phyloP scores from a whole-genome alignment of 2,329 filamentous ascomycete species.

The Dactylellina cionopaga region DNA sequence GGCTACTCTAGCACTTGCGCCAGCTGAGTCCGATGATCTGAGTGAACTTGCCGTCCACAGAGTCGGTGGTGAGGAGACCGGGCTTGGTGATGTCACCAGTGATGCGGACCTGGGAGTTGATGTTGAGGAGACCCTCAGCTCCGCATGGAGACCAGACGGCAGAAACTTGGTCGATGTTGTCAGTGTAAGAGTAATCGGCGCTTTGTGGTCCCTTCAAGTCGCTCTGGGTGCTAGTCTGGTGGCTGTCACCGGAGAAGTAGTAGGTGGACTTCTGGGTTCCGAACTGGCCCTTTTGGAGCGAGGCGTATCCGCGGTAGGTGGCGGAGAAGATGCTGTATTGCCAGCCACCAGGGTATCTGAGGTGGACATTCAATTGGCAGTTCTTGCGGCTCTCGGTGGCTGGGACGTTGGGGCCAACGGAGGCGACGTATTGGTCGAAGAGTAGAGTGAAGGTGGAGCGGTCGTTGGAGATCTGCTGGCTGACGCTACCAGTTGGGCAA shows the following conservation, averaged over 20 bases:
- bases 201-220: conserved; percentile 62
- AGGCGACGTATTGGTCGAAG: conserved; percentile 66
- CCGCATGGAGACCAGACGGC: conserved; percentile 68
- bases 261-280: conserved; percentile 67
- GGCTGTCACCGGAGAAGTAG: conserved; percentile 65
- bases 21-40: conserved; percentile 62
- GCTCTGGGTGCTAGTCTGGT: conserved; percentile 60
- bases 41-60: conserved; percentile 65
- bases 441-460: conserved; percentile 64
- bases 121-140: conserved; percentile 65
- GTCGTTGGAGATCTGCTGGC: conserved; percentile 62
- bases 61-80: conserved; percentile 64
- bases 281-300: conserved; percentile 63
- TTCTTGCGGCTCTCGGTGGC: conserved; percentile 65
- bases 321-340: conserved; percentile 67
- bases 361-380: conserved; percentile 67
- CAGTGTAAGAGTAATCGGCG: conserved; percentile 63
- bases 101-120: conserved; percentile 66
- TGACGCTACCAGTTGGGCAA: conserved; percentile 63
- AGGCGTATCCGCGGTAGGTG: conserved; percentile 66
- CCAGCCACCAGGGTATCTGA: conserved; percentile 66
- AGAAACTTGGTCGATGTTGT: conserved; percentile 63
- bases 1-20: conserved; percentile 58
- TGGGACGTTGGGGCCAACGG: conserved; percentile 63
- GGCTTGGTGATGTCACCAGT: conserved; percentile 57